phyloP scores from a whole-genome alignment of 2,329 filamentous ascomycete genomes.

The Colletotrichum gigasporum region DNA sequence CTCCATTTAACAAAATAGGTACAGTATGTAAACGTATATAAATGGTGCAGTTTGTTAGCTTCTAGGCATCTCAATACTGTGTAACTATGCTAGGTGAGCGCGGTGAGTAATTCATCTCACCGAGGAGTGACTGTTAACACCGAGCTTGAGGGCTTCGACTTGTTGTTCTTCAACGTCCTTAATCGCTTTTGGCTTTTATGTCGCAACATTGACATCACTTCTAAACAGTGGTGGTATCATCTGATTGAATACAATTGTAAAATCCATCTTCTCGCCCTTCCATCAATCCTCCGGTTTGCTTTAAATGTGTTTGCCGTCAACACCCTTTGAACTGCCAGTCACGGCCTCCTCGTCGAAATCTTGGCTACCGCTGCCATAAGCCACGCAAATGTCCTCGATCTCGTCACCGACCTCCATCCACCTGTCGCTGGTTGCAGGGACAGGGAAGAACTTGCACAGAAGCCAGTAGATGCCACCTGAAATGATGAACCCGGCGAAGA shows the following conservation, averaged over 20 bases:
- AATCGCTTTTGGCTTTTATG: neutral
- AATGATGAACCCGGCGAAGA: slow-evolving; percentile 85
- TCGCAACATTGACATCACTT: neutral
- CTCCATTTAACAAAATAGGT: too few species aligned
- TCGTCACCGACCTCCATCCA: slow-evolving; percentile 83
- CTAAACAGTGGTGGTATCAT: slow-evolving; percentile 20
- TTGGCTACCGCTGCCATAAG: slow-evolving; percentile 52
- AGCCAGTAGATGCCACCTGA: slow-evolving; percentile 73
- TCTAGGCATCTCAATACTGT: too few species aligned
- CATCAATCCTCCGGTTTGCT: neutral
- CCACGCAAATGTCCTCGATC: slow-evolving; percentile 62
- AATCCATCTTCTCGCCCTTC: neutral
- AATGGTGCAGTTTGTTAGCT: too few species aligned
- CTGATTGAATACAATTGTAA: neutral
- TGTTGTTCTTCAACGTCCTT: neutral
- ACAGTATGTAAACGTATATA: too few species aligned
- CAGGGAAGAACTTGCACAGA: slow-evolving; percentile 74
- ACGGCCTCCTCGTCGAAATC: slow-evolving; percentile 48
- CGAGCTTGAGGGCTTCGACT: neutral
- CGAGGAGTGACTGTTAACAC: too few species aligned
- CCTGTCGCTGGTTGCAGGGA: slow-evolving; percentile 76
- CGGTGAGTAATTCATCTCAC: too few species aligned
- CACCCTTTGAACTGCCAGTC: neutral
- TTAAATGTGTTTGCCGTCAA: slow-evolving; percentile 12
- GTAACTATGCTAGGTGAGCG: too few species aligned